Conservation (phyloP, 441 rosid genomes). For the Hura crepitans region DNA sequence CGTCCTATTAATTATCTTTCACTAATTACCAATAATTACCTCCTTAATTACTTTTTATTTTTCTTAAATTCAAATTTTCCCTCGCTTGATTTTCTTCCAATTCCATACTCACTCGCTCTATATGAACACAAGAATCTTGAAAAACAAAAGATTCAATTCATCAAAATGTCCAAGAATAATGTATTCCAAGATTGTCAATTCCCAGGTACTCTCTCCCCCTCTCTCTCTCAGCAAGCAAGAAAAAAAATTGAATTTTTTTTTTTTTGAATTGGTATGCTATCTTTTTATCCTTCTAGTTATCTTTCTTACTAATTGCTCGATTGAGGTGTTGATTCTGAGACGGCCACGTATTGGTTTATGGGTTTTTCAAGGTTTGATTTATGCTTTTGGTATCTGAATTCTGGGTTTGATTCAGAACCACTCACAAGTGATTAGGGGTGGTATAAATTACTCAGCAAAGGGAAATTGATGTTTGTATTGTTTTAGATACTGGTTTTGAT, state of each 20-base stretch:
- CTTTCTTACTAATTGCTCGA: not conserved
- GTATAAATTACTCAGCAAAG: not conserved
- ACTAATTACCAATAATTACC: not conserved
- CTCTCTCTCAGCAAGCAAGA: not conserved
- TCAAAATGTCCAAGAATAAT: constrained; percentile 16
- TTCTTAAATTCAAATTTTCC: constrained; percentile 17
- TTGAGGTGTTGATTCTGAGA: not conserved
- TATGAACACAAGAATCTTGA: not conserved
- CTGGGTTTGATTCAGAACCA: not conserved
- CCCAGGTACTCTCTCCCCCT: constrained; percentile 21
- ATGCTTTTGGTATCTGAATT: not conserved
- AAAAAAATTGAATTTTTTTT: not conserved
- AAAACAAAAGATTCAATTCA: not conserved
- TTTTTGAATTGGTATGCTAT: not conserved
- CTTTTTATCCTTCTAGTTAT: not conserved
- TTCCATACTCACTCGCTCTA: not conserved
- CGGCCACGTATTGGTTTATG: not conserved
- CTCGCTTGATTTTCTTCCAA: not conserved
- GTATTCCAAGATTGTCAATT: constrained; percentile 23
- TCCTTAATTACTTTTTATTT: not conserved
- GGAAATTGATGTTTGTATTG: not conserved
- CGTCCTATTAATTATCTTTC: constrained; percentile 8
- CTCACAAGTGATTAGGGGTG: not conserved
- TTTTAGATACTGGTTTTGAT: not conserved
- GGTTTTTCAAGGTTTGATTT: not conserved